Evolutionary conservation across 768 basidiomycete genomes (phyloP), one percentile per base, ranked within the genome.

Genomic region (Hypholoma fasciculare): DNA sequence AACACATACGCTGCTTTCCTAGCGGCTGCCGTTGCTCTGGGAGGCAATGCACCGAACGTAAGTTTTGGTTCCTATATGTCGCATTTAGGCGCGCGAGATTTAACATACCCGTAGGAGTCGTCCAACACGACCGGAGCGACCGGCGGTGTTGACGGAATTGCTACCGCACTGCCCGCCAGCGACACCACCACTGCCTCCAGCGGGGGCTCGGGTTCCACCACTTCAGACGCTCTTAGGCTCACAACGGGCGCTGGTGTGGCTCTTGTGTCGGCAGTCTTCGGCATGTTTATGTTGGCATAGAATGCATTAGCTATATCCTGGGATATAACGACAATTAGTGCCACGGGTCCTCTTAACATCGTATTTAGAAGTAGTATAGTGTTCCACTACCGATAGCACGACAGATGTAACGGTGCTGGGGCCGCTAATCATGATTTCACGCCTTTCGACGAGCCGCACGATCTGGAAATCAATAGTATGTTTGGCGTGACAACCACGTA

Each of bases 101-200:
- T 17, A 40, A 53, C 19, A 36, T 14, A 17, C 38, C 49, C 26
- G 1, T 52, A 77, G 78, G 70, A 78, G 66, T 62, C 57, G 1
- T 74, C 74, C 60, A 69, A 49, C 43, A 79, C 78, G n/a, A 65
- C 72, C 9, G 71, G 46, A 14, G n/a, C 74, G 13, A 71, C 71
- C 17, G 77, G 78, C 52, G 80, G 79, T 40, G 70, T 79, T 40
- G 69, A 73, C 43, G 78, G 67, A 19, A 44, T 73, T 13, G 78
- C 76, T 8, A 72, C 65, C 30, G 69, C 62, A 23, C 16, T 63
- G 8, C 74, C 76, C 30, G 52, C 49, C 12, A 62, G 61, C 23
- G 64, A 58, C 38, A 50, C 52, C 30, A 27, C n/a, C 20, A 16
- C 38, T 23, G 40, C 52, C 12, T 11, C 43, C 16, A 49, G 62